Conservation (phyloP, 2,329 filamentous ascomycete genomes). For the Venturia carpophila region DNA sequence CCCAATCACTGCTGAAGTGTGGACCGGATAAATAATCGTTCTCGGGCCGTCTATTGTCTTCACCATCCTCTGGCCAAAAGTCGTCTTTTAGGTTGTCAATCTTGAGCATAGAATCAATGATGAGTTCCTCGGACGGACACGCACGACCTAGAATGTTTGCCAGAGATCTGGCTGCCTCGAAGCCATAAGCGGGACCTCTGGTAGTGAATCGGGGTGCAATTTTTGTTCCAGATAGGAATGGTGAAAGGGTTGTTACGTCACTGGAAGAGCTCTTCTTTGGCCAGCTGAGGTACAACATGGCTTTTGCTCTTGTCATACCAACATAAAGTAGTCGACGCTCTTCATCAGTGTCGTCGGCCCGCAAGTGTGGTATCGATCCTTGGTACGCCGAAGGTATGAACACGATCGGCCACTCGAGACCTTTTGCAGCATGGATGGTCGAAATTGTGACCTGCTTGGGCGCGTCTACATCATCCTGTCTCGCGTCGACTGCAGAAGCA, state of each 20-base stretch:
- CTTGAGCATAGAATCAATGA: constrained; percentile 24
- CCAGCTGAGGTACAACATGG: constrained; percentile 75
- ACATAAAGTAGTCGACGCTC: constrained; percentile 87
- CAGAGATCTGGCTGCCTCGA: constrained; percentile 54
- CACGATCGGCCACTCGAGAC: constrained; percentile 90
- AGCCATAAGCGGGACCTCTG: constrained; percentile 63
- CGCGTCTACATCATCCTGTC: constrained; percentile 49
- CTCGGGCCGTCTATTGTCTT: constrained; percentile 28
- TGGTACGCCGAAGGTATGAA: constrained; percentile 87
- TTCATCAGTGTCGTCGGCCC: constrained; percentile 78
- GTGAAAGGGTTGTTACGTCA: constrained; percentile 58
- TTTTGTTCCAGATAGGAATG: constrained; percentile 56
- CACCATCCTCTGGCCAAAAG: constrained; percentile 29
- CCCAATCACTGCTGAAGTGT: constrained; percentile 12
- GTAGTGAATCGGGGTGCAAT: constrained; percentile 48
- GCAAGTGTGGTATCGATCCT: constrained; percentile 81
- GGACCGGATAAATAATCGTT: constrained; percentile 22
- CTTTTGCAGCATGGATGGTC: constrained; percentile 93
- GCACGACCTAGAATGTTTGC: constrained; percentile 62
- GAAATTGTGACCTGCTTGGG: constrained; percentile 65
- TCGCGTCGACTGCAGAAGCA: constrained; percentile 67
- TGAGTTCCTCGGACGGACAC: constrained; percentile 42
- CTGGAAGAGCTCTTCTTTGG: constrained; percentile 59
- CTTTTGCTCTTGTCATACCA: constrained; percentile 90
- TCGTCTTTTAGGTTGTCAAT: constrained; percentile 31